Conservation (phyloP, 192 early-diverging fungal genomes). For the Coemansia javaensis region DNA sequence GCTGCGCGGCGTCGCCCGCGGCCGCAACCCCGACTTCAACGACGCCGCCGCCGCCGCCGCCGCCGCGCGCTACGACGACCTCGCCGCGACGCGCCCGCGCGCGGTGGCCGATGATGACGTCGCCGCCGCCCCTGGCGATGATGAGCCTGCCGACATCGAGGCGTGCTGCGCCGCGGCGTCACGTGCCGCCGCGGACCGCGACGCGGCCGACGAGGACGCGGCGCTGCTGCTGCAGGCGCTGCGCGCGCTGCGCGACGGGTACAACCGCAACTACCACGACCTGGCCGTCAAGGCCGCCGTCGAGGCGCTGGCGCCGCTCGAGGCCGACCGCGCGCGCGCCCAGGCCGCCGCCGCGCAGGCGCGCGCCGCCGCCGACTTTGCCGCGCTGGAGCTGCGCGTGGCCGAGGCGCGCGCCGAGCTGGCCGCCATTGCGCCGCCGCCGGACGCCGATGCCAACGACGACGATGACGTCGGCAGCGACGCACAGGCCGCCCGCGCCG, state of each 20-base stretch:
- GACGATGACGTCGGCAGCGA: neutral
- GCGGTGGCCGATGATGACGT: no score
- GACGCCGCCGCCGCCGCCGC: slow-evolving; percentile 64
- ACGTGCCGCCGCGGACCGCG: slow-evolving; percentile 21
- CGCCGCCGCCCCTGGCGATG: slow-evolving; percentile 15
- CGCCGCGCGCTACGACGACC: slow-evolving; percentile 59
- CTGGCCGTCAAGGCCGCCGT: slow-evolving; percentile 53
- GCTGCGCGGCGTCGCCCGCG: slow-evolving; percentile 51
- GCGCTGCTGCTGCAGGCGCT: slow-evolving; percentile 12
- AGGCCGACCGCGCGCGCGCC: slow-evolving; percentile 23
- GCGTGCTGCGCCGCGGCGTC: slow-evolving; percentile 17
- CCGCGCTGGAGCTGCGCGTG: slow-evolving; percentile 13
- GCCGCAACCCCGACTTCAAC: slow-evolving; percentile 70
- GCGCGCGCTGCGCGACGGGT: slow-evolving; percentile 32
- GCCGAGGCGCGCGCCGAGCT: slow-evolving; percentile 13
- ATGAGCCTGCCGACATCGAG: slow-evolving; percentile 27
- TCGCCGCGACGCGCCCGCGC: no score
- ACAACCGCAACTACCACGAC: slow-evolving; percentile 58
- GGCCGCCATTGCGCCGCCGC: neutral
- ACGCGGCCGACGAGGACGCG: slow-evolving; percentile 21
- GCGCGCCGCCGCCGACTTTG: slow-evolving; percentile 4
- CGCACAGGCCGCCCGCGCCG: slow-evolving; percentile 9
- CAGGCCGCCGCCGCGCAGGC: no score
- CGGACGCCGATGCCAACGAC: neutral
- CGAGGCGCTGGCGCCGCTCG: slow-evolving; percentile 30